These are phyloP conservation scores for Pistacia integerrima DNA, from an alignment of 345 rosid species.

Conservation along the genomic window DNA sequence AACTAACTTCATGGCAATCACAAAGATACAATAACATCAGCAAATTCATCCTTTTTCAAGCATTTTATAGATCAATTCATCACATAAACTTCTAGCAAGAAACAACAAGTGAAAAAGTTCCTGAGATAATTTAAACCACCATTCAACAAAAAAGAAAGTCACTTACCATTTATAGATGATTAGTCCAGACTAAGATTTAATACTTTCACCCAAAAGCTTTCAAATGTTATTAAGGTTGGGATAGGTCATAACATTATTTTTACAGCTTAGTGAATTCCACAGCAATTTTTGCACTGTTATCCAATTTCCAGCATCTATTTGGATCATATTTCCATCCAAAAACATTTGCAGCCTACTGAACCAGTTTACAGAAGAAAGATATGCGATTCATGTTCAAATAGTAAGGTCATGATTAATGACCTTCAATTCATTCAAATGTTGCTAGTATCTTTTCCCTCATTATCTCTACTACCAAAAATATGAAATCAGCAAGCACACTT, in stretches of 20 bases:
- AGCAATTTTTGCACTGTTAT: background rate
- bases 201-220: background rate
- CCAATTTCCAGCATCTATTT: background rate
- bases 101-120: background rate
- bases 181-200: background rate
- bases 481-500: background rate
- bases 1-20: background rate
- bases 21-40: background rate
- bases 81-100: background rate
- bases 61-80: background rate
- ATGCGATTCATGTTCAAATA: background rate
- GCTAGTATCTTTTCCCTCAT: background rate
- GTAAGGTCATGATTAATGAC: background rate
- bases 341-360: background rate
- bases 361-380: background rate
- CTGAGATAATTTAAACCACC: background rate
- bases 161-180: background rate
- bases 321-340: background rate
- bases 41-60: conserved; percentile 5
- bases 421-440: no score
- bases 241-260: background rate
- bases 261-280: background rate
- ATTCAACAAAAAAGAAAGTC: no score
- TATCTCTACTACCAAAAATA: background rate
- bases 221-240: background rate